Conservation (phyloP, 371 early-diverging fungal species). For the Mucor racemosus region DNA sequence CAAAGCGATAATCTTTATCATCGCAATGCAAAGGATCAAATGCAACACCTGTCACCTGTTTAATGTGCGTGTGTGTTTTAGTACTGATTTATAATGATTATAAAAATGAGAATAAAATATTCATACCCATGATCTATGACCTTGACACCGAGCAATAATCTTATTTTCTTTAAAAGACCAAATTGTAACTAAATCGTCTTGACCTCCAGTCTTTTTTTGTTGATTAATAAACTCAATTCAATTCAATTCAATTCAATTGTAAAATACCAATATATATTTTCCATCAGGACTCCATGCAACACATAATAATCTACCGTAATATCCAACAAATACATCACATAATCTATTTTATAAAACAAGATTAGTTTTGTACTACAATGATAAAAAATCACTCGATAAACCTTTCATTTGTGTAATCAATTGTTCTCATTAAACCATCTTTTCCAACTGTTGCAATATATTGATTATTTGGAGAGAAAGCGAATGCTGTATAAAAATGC, state of each 20-base stretch:
- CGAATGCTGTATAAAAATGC: conserved; percentile 51
- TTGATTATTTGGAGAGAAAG: conserved; percentile 83
- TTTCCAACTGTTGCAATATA: conserved; percentile 75
- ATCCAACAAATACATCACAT: conserved; percentile 72
- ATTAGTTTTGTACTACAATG: neutral
- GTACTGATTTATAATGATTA: neutral
- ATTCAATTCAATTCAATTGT: neutral
- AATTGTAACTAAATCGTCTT: conserved; percentile 92
- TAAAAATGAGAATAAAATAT: neutral
- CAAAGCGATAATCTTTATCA: conserved; percentile 80
- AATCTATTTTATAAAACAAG: conserved; percentile 38
- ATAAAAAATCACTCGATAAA: conserved; percentile 2
- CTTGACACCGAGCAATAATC: conserved; percentile 85
- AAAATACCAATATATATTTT: conserved; percentile 78
- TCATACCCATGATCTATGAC: conserved; percentile 89
- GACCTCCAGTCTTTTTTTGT: conserved; percentile 69
- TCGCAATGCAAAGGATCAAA: conserved; percentile 91
- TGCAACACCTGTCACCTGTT: conserved; percentile 72
- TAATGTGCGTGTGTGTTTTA: neutral
- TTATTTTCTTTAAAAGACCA: conserved; percentile 79
- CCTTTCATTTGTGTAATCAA: conserved; percentile 54
- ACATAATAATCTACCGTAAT: conserved; percentile 83
- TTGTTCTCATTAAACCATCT: conserved; percentile 74
- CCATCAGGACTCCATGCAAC: conserved; percentile 92
- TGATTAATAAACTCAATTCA: neutral